These are phyloP conservation scores for Pichia sp. DNA, from an alignment of 1,139 yeast species.

Conservation along the genomic window DNA sequence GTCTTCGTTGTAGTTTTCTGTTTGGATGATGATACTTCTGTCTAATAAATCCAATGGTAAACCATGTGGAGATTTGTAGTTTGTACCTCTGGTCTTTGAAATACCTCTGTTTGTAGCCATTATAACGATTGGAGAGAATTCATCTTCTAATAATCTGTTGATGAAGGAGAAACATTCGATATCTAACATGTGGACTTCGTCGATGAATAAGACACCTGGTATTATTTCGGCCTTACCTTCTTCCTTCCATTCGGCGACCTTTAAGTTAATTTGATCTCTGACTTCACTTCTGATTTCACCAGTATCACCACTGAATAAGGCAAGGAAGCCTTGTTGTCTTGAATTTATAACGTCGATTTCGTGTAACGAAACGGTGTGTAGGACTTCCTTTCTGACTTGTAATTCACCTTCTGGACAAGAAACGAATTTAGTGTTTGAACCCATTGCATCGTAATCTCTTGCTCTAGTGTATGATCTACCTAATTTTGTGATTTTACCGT, in stretches of 20 bases:
- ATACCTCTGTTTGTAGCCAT: conserved; percentile 99
- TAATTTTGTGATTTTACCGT: conserved; percentile 89
- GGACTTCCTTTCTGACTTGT: conserved; percentile 92
- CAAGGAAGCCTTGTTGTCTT: conserved; percentile 96
- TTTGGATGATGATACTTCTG: conserved; percentile 90
- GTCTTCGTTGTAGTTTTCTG: conserved; percentile 69
- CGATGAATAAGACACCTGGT: conserved; percentile 98
- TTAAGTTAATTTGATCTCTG: conserved; percentile 94
- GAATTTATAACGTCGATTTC: conserved; percentile 98
- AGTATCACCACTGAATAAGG: conserved; percentile 94
- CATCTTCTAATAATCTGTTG: conserved; percentile 96
- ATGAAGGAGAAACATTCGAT: conserved; percentile 95
- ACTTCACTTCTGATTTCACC: conserved; percentile 97
- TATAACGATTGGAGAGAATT: conserved; percentile 93
- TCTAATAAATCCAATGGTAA: conserved; percentile 93
- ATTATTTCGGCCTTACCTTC: conserved; percentile 98
- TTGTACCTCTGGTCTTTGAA: conserved; percentile 89
- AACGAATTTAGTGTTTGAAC: conserved; percentile 95
- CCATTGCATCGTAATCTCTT: conserved; percentile 99
- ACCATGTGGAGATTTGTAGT: conserved; percentile 95
- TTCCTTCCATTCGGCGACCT: conserved; percentile 99
- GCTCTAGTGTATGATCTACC: conserved; percentile 97
- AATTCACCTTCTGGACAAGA: conserved; percentile 99
- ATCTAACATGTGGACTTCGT: conserved; percentile 98
- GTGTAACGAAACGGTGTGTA: conserved; percentile 94